Conservation (phyloP, 306 rosid genomes). For the Gynostemma pentaphyllum region DNA sequence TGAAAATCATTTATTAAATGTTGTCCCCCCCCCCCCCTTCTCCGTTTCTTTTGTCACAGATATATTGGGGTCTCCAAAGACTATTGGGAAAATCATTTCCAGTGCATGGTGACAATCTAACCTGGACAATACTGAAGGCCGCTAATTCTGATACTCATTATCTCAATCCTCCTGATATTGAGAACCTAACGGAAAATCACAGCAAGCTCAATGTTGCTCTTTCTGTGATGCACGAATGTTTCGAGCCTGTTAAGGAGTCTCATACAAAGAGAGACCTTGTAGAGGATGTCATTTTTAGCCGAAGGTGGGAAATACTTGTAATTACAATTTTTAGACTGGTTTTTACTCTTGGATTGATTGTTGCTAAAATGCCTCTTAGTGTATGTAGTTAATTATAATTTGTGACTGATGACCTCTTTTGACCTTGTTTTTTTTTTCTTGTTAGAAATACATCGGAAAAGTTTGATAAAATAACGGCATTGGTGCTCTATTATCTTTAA, state of each 20-base stretch:
- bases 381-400: background rate
- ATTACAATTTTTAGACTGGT: constrained; percentile 2
- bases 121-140: constrained; percentile 62
- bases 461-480: background rate
- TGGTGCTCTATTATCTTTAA: background rate
- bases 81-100: constrained; percentile 38
- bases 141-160: constrained; percentile 15
- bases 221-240: constrained; percentile 78
- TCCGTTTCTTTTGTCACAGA: constrained; percentile 27
- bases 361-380: background rate
- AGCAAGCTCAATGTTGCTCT: constrained; percentile 74
- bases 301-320: constrained; percentile 40
- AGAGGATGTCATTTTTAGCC: constrained; percentile 60
- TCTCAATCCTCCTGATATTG: constrained; percentile 11
- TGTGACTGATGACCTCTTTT: background rate
- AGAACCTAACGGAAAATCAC: constrained; percentile 31
- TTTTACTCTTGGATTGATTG: background rate
- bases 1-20: background rate
- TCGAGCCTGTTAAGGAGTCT: constrained; percentile 67
- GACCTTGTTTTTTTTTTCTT: background rate
- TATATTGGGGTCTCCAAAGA: constrained; percentile 35
- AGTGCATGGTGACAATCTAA: constrained; percentile 41
- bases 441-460: background rate
- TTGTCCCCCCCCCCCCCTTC: too few species aligned
- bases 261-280: constrained; percentile 41